Evolutionary conservation across 345 rosid species (phyloP), one percentile per base, ranked within the genome.

Genomic region (Brassica incana): DNA sequence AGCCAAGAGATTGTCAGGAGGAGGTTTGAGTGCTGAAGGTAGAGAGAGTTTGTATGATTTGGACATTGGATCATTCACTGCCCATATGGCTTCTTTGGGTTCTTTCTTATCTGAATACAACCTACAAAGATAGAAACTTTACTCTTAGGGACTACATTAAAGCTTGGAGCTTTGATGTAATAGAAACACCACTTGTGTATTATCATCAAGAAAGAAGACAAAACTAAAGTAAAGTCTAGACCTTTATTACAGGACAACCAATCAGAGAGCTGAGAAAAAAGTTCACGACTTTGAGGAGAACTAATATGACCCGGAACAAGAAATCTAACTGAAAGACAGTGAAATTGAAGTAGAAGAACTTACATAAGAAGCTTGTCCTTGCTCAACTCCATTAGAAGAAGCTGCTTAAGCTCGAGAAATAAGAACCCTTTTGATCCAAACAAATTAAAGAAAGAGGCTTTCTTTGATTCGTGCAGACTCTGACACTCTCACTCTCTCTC

Each of bases 71-170:
- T 84, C 92, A 75, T 74, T 84, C 77, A 84, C 85, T 52, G 82
- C 69, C 91, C 91, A 82, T 16, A 65, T 16, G 8, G 75, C 67
- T 74, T 84, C 93, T 78, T 76, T 84, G 25, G 72, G 66, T 18
- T 81, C 84, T 76, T 90, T 92, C 23, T 84, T 86, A 78, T 85
- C 94, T 66, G 92, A 77, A 64, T 87, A 85, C 85, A 91, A 89
- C 91, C 97, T 93, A 71, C 73, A 88, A 71, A 84, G n/a, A 27
- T 14, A 38, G 43, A 64, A 32, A 30, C 25, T 60, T 6, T 60
- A n/a, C 14, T 10, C 16, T 23, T 32, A 68, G 59, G 25, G 7
- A 1, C 5, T 67, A 67, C 45, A 59, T 64, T 50, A 33, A 30
- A 80, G 16, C 72, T 65, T 80, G 52, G 7, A 29, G 56, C 8